Conservation (phyloP, 805 yeast species). For the Cyberlindnera maclurae region DNA sequence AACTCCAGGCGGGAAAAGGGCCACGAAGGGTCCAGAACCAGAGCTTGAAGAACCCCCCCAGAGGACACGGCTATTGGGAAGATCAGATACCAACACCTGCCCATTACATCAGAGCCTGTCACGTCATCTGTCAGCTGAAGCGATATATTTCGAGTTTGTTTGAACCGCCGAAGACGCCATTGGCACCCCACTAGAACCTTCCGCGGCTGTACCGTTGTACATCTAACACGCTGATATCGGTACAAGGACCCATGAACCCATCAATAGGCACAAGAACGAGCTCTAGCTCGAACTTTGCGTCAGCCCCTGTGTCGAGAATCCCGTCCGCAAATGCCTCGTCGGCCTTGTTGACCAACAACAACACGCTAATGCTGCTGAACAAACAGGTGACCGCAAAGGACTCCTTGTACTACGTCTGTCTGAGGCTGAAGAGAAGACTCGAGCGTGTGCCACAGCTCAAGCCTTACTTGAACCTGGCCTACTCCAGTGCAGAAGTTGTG, state of each 20-base stretch:
- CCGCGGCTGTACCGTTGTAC: too few species aligned
- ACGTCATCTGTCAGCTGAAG: too few species aligned
- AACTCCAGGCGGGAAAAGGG: too few species aligned
- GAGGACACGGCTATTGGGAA: too few species aligned
- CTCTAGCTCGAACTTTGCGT: background rate
- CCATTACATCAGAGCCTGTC: too few species aligned
- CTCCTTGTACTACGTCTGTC: constrained; percentile 64
- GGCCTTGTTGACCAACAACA: constrained; percentile 10
- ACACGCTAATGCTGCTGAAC: constrained; percentile 46
- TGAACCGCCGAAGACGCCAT: too few species aligned
- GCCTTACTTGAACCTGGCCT: constrained; percentile 60
- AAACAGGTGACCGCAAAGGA: constrained; percentile 54
- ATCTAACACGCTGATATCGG: too few species aligned
- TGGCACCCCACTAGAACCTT: too few species aligned
- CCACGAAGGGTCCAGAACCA: too few species aligned
- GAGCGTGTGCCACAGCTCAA: constrained; percentile 58
- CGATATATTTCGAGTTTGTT: too few species aligned
- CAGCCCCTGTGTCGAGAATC: constrained; percentile 4
- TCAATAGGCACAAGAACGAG: background rate
- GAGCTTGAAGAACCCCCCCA: too few species aligned
- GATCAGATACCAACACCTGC: too few species aligned
- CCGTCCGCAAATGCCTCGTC: constrained; percentile 10
- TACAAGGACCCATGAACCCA: background rate
- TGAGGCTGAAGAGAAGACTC: constrained; percentile 46
- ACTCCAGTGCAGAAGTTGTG: constrained; percentile 55